phyloP scores from a whole-genome alignment of 495 filamentous ascomycete genomes.

The Cercophora sp. region DNA sequence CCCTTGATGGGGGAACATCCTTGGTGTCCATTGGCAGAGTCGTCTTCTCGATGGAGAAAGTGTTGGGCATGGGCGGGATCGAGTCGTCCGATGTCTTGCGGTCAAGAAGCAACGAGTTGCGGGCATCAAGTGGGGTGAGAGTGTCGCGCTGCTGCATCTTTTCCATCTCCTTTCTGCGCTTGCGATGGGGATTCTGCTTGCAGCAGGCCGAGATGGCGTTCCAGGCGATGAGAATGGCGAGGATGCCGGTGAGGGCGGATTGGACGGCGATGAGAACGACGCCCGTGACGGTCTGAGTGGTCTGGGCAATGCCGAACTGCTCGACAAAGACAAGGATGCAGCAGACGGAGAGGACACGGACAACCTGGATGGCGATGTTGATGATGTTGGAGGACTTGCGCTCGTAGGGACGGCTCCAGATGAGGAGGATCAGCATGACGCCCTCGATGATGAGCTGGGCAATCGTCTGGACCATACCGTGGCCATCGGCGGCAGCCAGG shows the following conservation, averaged over 20 bases:
- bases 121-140: slow-evolving; percentile 83
- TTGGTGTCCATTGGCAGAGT: slow-evolving; percentile 21
- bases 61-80: slow-evolving; percentile 17
- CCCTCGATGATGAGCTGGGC: slow-evolving; percentile 79
- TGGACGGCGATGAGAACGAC: slow-evolving; percentile 88
- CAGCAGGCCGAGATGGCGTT: slow-evolving; percentile 81
- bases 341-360: slow-evolving; percentile 85
- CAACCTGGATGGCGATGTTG: slow-evolving; percentile 89
- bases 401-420: slow-evolving; percentile 85
- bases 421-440: slow-evolving; percentile 62
- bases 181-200: slow-evolving; percentile 85
- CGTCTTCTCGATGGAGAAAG: slow-evolving; percentile 31
- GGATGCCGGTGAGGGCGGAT: slow-evolving; percentile 71
- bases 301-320: slow-evolving; percentile 83
- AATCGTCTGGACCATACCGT: slow-evolving; percentile 75
- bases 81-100: slow-evolving; percentile 30
- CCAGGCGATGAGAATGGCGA: slow-evolving; percentile 86
- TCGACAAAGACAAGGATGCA: slow-evolving; percentile 94
- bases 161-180: slow-evolving; percentile 81
- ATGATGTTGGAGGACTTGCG: slow-evolving; percentile 82
- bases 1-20: slow-evolving; percentile 3
- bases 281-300: slow-evolving; percentile 89
- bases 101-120: slow-evolving; percentile 79
- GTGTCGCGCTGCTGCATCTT: slow-evolving; percentile 80
- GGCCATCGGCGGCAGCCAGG: slow-evolving; percentile 81